phyloP scores from a whole-genome alignment of 352 stramenopile genomes.

The Globisporangium mamillatum region DNA sequence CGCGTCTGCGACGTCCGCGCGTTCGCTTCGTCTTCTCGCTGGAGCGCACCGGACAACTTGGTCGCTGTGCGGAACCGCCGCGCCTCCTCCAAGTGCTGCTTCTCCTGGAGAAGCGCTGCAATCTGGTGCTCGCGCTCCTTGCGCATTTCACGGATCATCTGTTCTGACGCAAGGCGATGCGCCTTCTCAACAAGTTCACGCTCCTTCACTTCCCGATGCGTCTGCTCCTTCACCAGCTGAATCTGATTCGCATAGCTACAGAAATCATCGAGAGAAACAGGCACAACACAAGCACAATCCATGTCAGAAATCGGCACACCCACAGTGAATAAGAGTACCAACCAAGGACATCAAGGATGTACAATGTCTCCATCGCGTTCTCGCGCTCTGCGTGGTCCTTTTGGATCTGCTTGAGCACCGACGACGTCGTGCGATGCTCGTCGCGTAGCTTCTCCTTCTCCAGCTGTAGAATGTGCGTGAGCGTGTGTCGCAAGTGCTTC shows the following conservation, averaged over 20 bases:
- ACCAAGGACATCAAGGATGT: conserved; percentile 10
- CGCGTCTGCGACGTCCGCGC: conserved; percentile 21
- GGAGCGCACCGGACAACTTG: conserved; percentile 37
- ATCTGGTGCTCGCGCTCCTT: conserved; percentile 55
- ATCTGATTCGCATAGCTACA: conserved; percentile 65
- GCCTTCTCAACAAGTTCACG: conserved; percentile 68
- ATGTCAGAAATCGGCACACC: not conserved
- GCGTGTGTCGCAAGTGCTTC: conserved; percentile 61
- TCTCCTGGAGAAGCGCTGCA: conserved; percentile 45
- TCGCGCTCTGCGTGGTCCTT: conserved; percentile 59
- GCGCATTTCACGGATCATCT: conserved; percentile 70
- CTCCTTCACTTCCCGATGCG: conserved; percentile 51
- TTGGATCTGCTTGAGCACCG: conserved; percentile 55
- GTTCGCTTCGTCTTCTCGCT: conserved; percentile 29
- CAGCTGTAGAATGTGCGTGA: conserved; percentile 57
- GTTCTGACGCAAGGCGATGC: conserved; percentile 55
- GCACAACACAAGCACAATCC: not conserved
- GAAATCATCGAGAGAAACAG: not conserved
- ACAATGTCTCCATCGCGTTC: conserved; percentile 62
- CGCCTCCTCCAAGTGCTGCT: conserved; percentile 60
- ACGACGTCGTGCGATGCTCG: conserved; percentile 48
- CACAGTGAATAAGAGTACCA: not conserved
- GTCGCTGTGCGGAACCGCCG: conserved; percentile 50
- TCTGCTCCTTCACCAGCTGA: conserved; percentile 61
- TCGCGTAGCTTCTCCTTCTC: conserved; percentile 70